Percentiles rank a stretch among this genome's conserved stretches.
These are phyloP conservation scores for Phytophthora cactorum DNA, from an alignment of 352 stramenopile species.

Conservation along the genomic window DNA sequence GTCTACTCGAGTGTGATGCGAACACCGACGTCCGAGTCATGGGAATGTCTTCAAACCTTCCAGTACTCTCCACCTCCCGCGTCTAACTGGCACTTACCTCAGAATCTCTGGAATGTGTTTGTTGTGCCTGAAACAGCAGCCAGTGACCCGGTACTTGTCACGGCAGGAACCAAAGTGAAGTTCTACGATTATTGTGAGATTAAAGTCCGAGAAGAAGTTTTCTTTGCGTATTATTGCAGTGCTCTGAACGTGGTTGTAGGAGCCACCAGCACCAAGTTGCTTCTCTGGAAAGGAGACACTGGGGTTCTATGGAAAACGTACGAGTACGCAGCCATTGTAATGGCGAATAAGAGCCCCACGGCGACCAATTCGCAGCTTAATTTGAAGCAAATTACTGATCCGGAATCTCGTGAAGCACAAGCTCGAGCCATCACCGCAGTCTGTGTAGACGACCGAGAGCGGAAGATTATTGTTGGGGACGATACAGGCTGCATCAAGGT, in stretches of 20 bases:
- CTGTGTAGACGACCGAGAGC: slow-evolving; percentile 84
- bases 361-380: slow-evolving; percentile 9
- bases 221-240: slow-evolving; percentile 64
- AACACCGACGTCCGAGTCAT: slow-evolving; percentile 51
- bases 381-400: slow-evolving; percentile 16
- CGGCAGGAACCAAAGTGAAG: slow-evolving; percentile 35
- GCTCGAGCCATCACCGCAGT: slow-evolving; percentile 61
- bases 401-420: slow-evolving; percentile 25
- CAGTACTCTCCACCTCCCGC: slow-evolving; percentile 22
- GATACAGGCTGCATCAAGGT: slow-evolving; percentile 70
- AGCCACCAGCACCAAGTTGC: slow-evolving; percentile 56
- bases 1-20: slow-evolving; percentile 58
- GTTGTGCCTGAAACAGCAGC: slow-evolving; percentile 50
- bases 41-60: slow-evolving; percentile 58
- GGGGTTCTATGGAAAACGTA: slow-evolving; percentile 63
- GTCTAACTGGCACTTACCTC: slow-evolving; percentile 30
- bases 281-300: slow-evolving; percentile 68
- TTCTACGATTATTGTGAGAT: slow-evolving; percentile 74
- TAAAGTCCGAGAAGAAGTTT: slow-evolving; percentile 67
- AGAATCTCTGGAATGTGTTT: slow-evolving; percentile 43
- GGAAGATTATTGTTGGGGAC: slow-evolving; percentile 83
- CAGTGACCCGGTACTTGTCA: slow-evolving; percentile 67
- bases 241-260: slow-evolving; percentile 63
- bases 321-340: slow-evolving; percentile 48
- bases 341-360: slow-evolving; percentile 22